Base-by-base conservation (phyloP, 2,329 filamentous ascomycete genomes). In the Paracoccidioides lutzii region DNA sequence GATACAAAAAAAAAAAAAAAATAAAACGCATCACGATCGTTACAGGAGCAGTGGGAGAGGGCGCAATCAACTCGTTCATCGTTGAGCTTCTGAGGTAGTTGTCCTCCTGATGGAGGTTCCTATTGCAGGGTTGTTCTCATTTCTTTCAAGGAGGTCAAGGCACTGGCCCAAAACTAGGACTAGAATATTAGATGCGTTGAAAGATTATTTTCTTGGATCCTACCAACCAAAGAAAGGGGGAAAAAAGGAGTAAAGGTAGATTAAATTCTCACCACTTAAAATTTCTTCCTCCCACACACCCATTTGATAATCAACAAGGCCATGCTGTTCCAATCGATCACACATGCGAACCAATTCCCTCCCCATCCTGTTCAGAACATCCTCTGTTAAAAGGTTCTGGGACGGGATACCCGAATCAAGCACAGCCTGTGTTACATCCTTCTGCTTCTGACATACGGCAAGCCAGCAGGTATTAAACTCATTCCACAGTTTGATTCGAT, bases 271-370 rank as follows among this genome's bases (percentile, higher is more conserved):
- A 95, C 90, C 79, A 57, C 81, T 80, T 63, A 93, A 81, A 63
- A 97, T 96, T 66, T 88, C 83, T 67, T 97, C 90, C 71, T 97
- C 93, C 81, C 89, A 94, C 32, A 97, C 88, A 7, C 93, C 93
- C 74, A 95, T 94, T 66, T 97, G 87, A 69, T 97, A 98, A 73
- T 98, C 93, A 9, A 98, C 89, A 50, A 98, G 75, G n/a, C 93
- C 93, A 67, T 94, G 85, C 62, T 86, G 84, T 70, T 97, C 91
- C 59, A 97, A 81, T 52, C 81, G 81, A 67, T 97, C 90, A 67
- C 90, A 95, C 52, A 95, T 76, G 52, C 83, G 80, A 55, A 95
- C 80, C 35, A 98, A 72, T 64, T 95, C 86, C 55, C 85, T 84
- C 10, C 88, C 89, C 80, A 97, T 84, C 62, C 83, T 84, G 64